A percentile compares a stretch with the other conserved stretches of the same genome.
phyloP scores from a whole-genome alignment of 352 stramenopile genomes.

The Phytophthora citricola region DNA sequence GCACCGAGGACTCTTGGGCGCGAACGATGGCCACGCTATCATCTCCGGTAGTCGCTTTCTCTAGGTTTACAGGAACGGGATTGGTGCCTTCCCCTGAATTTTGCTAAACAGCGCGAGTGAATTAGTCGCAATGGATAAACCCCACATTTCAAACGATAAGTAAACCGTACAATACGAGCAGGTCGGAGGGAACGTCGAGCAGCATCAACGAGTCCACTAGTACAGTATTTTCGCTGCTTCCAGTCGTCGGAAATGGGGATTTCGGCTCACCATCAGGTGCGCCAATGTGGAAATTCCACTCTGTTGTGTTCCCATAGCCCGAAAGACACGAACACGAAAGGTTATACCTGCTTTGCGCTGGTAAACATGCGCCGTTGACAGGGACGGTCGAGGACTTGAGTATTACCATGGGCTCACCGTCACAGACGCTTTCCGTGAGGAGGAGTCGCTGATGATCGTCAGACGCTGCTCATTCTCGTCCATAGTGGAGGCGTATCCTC shows the following conservation, averaged over 20 bases:
- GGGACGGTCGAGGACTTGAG: slow-evolving; percentile 35
- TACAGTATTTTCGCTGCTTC: slow-evolving; percentile 13
- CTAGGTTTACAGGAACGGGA: slow-evolving; percentile 32
- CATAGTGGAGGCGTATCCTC: slow-evolving; percentile 42
- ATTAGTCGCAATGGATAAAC: not conserved
- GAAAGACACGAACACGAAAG: slow-evolving; percentile 54
- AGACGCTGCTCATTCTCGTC: slow-evolving; percentile 38
- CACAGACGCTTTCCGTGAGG: slow-evolving; percentile 44
- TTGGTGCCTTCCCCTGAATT: slow-evolving; percentile 27
- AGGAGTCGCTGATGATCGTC: slow-evolving; percentile 40
- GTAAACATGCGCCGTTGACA: slow-evolving; percentile 45
- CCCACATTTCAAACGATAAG: not conserved
- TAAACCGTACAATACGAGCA: slow-evolving; percentile 36
- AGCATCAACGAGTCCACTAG: slow-evolving; percentile 41
- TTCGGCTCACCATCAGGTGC: slow-evolving; percentile 15
- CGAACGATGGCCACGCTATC: slow-evolving; percentile 30
- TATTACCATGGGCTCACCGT: slow-evolving; percentile 45
- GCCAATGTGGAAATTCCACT: slow-evolving; percentile 43
- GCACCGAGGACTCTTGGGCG: slow-evolving; percentile 21
- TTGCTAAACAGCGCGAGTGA: slow-evolving; percentile 18
- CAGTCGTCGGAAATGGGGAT: slow-evolving; percentile 23
- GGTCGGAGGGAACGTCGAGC: slow-evolving; percentile 24
- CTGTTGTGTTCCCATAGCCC: slow-evolving; percentile 37
- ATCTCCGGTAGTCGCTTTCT: slow-evolving; percentile 27
- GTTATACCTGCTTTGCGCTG: slow-evolving; percentile 40